Evolutionary conservation across 2,329 filamentous ascomycete species (phyloP).

Genomic region (Fusarium sp.): DNA sequence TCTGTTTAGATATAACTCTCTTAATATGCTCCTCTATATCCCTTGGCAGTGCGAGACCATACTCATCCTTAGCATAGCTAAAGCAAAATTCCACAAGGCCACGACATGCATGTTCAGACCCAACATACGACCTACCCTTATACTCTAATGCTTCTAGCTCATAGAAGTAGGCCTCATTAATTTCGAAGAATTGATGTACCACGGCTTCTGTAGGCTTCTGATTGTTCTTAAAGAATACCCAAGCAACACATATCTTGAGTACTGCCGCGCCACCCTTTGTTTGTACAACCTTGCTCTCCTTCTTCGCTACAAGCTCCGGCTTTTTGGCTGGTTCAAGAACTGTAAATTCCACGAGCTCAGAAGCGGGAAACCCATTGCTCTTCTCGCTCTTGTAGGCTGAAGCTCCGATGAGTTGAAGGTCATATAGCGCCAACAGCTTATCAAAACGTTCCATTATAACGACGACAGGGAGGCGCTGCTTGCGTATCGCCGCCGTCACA

Average conservation of each 20-base stretch:
- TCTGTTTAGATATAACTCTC: background rate
- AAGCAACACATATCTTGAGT: conserved; percentile 7
- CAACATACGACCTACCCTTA: background rate
- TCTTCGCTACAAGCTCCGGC: background rate
- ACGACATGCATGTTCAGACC: background rate
- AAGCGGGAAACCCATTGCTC: rapidly evolving
- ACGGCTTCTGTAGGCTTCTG: background rate
- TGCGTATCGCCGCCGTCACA: background rate
- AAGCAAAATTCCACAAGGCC: background rate
- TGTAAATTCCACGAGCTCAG: rapidly evolving
- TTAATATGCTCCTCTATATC: background rate
- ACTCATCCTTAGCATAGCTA: background rate
- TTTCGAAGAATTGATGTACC: conserved; percentile 1
- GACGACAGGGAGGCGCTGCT: background rate
- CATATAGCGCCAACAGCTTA: background rate
- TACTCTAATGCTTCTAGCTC: background rate
- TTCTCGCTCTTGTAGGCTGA: background rate
- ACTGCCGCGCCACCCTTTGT: conserved; percentile 5
- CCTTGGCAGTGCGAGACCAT: background rate
- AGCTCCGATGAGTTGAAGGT: background rate
- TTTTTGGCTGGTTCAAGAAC: rapidly evolving
- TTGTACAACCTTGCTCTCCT: background rate
- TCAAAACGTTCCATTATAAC: conserved; percentile 3
- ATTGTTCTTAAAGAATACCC: background rate
- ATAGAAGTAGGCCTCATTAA: conserved; percentile 4